Evolutionary conservation across 2,329 filamentous ascomycete species (phyloP), one percentile per base, ranked within the genome.

Genomic region (Alternaria postmessia): DNA sequence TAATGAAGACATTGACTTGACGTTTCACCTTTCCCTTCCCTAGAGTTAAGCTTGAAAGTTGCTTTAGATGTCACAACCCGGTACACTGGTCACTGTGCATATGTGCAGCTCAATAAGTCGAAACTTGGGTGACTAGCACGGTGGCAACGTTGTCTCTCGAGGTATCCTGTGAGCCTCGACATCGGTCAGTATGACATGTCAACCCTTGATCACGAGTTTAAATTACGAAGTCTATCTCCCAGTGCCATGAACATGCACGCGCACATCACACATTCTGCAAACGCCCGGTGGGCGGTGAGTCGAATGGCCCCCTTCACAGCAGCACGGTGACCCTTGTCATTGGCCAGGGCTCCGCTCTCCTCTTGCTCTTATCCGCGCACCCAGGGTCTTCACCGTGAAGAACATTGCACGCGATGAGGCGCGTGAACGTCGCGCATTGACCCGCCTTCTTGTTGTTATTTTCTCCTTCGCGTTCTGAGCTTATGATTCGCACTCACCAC

Each of bases 231-330:
- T 0, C 20, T 4, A 14, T 22, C 18, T 6, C 18, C 14, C 4
- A 26, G 11, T 39, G 51, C 55, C 41, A 9, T 42, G 14, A 11
- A 28, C 24, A 52, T 52, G 36, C 24, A 26, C 14, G 26, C 26
- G 16, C 18, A 41, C 11, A 32, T 26, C n/a, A 2, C 32, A 36
- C 46, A 9, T 14, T 34, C 9, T 34, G 28, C 54, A 56, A 56
- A 56, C 54, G 44, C 46, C 26, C n/a, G 36, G 20, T 43, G 36
- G 9, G 36, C 36, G 54, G 54, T 56, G 54, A 51, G 44, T 34
- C 16, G 44, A 28, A 48, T 48, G 20, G 22, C 30, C 26, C 38
- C 36, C 36, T 56, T 42, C 44, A 42, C 36, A 16, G 7, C 43
- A 24, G n/a, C 5, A n/a, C 2, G 8, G 24, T 36, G 24, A 8